Evolutionary conservation across 1,284 basidiomycete species (phyloP), one percentile per base, ranked within the genome.

Genomic region (Athelia sp.): DNA sequence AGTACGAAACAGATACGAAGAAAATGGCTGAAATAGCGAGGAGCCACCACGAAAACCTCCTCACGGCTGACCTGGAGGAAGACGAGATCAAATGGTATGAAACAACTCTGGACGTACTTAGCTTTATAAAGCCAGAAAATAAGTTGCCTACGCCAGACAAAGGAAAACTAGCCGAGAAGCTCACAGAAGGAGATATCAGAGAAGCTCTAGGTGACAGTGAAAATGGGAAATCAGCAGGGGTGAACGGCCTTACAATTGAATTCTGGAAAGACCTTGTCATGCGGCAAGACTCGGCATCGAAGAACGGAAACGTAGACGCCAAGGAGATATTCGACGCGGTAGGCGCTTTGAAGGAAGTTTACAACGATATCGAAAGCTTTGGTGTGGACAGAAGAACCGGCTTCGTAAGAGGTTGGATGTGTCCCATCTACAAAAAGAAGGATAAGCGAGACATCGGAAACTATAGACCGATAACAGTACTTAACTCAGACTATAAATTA

Each of bases 401-500:
- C 1, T 68, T 71, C 40, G 29, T 62, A 1, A 43, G 61, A 35
- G 65, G 63, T 2, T 65, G 62, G 63, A 64, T 70, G 63, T 66
- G 62, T 55, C 63, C 61, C 0, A 45, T 69, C 3, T 68, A 67
- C 40, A 69, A 68, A 36, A 68, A 68, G 42, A 60, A 60, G 3
- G 61, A 64, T 10, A 48, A 45, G 3, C 50, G 49, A 0, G 51
- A 64, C 0, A 67, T 67, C 14, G 56, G 32, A n/a, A 68, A 68
- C 51, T 68, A 68, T 35, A 45, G 61, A 22, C 65, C 65, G 2
- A 62, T 68, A 0, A 66, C 61, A 0, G 48, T 64, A 2, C 54
- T 65, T 1, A 68, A 68, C 50, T 52, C 60, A 10, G 66, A 69
- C 53, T 69, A 69, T 42, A 69, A 66, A 51, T 51, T 67, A 0